Base-by-base conservation (phyloP, 108 stramenopile species). In the Skeletonema grethae region DNA sequence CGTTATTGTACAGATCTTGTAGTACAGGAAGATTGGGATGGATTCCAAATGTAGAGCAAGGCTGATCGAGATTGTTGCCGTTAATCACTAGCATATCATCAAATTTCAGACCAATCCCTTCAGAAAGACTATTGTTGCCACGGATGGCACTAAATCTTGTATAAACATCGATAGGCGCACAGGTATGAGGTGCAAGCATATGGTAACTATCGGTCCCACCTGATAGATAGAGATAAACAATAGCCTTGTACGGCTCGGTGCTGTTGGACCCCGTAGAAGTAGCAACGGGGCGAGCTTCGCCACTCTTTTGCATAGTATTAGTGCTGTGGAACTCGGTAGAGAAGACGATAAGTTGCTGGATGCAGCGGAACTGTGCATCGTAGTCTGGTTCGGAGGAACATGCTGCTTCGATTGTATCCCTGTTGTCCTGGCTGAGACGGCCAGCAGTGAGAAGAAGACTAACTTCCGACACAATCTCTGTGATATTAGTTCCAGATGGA, bases 281-380 rank as follows among this genome's bases (percentile, higher is more conserved):
- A 25, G 53, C 30, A 5, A 25, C 71, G 8, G 4, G 57, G 34
- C 58, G 65, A 46, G 12, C 68, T 41, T 61, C 67, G 3, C 64
- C 77, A 68, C 77, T 82, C 39, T 55, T 55, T n/a, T 22, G 57
- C 6, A 68, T 72, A 0, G 22, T 69, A 68, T 60, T 84, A 0
- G 88, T 88, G 18, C 72, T 72, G 24, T 93, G 92, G 53, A 93
- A 90, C 63, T 93, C 89, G 10, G 79, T 84, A 12, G 86, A 68
- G 30, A 72, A 66, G 46, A 84, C 55, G 10, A 85, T 50, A 10
- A 84, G 60, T 45, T 86, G 82, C 48, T 63, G 74, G 20, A 76
- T 75, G 22, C 78, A 79, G 10, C 78, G 53, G 36, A 15, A 58
- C 11, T 72, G 67, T 46, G 61, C 63, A 9, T 7, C 61, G 1